Conservation (phyloP, 2,329 filamentous ascomycete species). For the Pestalotiopsis sp. region DNA sequence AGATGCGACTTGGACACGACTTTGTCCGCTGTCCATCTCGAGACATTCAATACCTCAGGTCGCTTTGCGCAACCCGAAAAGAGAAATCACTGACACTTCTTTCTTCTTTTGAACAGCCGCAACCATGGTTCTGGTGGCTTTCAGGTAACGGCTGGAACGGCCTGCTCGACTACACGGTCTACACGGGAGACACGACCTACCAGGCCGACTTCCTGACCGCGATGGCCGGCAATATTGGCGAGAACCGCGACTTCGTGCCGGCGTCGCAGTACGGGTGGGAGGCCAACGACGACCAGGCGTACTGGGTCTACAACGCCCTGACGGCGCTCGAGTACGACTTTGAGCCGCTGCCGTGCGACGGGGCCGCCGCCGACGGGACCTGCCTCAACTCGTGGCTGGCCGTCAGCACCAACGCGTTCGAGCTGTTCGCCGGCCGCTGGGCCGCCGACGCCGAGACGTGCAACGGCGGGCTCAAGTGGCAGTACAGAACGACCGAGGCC, state of each 20-base stretch:
- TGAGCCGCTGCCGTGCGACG: conserved; percentile 31
- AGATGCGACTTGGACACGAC: too few species aligned
- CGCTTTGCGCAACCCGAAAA: too few species aligned
- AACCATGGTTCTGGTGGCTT: conserved; percentile 38
- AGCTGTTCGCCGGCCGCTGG: conserved; percentile 47
- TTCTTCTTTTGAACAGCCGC: conserved; percentile 11
- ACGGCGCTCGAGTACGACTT: conserved; percentile 48
- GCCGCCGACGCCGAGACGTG: conserved; percentile 56
- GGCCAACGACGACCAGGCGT: conserved; percentile 51
- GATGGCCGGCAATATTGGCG: conserved; percentile 24
- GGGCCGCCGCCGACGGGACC: conserved; percentile 34
- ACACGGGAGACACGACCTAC: conserved; percentile 27
- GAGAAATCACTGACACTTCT: too few species aligned
- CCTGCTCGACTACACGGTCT: conserved; percentile 29
- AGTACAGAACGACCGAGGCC: conserved; percentile 58
- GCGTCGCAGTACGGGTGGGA: conserved; percentile 29
- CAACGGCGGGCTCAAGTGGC: conserved; percentile 60
- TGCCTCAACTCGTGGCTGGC: conserved; percentile 46
- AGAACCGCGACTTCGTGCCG: conserved; percentile 26
- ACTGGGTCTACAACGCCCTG: conserved; percentile 52
- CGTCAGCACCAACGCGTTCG: conserved; percentile 57
- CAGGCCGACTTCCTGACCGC: conserved; percentile 24
- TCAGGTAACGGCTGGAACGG: conserved; percentile 34
- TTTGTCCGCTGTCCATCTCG: too few species aligned
- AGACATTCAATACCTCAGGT: too few species aligned